phyloP scores from a whole-genome alignment of 2,329 filamentous ascomycete genomes.

The Alternaria sp. region DNA sequence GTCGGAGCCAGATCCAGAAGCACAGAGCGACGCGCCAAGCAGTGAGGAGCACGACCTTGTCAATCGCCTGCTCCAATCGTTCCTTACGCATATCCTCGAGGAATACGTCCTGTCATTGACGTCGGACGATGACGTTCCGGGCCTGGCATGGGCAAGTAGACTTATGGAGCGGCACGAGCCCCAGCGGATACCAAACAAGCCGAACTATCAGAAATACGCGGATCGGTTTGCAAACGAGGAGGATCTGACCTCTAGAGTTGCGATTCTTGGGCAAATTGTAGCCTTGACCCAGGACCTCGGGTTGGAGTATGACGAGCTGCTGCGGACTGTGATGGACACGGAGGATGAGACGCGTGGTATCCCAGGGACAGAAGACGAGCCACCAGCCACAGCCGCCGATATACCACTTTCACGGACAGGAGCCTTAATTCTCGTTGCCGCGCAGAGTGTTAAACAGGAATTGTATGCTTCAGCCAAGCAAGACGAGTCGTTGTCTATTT shows the following conservation, averaged over 20 bases:
- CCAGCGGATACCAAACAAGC: constrained; percentile 63
- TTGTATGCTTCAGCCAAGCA: constrained; percentile 57
- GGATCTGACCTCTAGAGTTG: constrained; percentile 67
- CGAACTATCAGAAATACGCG: constrained; percentile 67
- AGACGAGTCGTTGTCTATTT: constrained; percentile 49
- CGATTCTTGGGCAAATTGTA: constrained; percentile 75
- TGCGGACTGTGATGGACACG: constrained; percentile 55
- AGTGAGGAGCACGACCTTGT: constrained; percentile 68
- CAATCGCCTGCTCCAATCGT: constrained; percentile 73
- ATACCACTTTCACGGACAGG: constrained; percentile 66
- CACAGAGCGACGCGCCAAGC: constrained; percentile 55
- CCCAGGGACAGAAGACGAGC: constrained; percentile 63
- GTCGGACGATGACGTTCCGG: constrained; percentile 57
- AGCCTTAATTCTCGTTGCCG: constrained; percentile 62
- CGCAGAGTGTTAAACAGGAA: constrained; percentile 59
- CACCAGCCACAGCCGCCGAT: constrained; percentile 61
- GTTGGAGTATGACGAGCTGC: constrained; percentile 59
- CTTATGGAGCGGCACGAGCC: constrained; percentile 75
- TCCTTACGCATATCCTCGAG: constrained; percentile 79
- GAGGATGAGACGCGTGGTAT: constrained; percentile 53
- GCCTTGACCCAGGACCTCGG: constrained; percentile 69
- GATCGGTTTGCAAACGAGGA: constrained; percentile 72
- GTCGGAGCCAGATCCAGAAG: constrained; percentile 64
- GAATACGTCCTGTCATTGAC: constrained; percentile 69
- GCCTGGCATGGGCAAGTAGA: constrained; percentile 62